Evolutionary conservation across 169 alveolate species (phyloP).

Genomic region (Plasmodium knowlesi): DNA sequence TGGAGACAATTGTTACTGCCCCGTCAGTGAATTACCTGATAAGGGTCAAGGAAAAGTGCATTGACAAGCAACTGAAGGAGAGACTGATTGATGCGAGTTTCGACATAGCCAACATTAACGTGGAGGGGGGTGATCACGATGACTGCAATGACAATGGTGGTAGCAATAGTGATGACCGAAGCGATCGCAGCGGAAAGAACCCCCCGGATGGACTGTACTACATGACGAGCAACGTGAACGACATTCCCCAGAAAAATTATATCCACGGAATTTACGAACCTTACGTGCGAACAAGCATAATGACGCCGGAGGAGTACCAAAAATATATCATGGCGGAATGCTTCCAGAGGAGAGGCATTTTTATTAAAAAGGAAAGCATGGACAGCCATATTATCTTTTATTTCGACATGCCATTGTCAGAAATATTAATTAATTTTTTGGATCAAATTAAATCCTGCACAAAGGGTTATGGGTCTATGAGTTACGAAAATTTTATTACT

Average conservation of each 20-base stretch:
- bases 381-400: constrained; percentile 79
- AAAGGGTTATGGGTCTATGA: constrained; percentile 91
- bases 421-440: constrained; percentile 92
- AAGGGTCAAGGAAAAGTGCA: constrained; percentile 69
- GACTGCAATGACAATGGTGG: not conserved
- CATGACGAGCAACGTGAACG: constrained; percentile 73
- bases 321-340: constrained; percentile 62
- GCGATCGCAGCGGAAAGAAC: not conserved
- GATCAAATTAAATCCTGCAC: constrained; percentile 92
- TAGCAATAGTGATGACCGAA: not conserved
- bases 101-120: constrained; percentile 17
- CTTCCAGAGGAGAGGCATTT: constrained; percentile 79
- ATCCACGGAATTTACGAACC: constrained; percentile 59
- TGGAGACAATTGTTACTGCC: constrained; percentile 91
- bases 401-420: constrained; percentile 92
- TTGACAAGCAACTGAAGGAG: constrained; percentile 60
- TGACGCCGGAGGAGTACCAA: constrained; percentile 60
- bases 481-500: constrained; percentile 85
- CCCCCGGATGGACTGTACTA: not conserved
- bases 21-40: constrained; percentile 90
- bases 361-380: constrained; percentile 70
- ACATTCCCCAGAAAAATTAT: constrained; percentile 51
- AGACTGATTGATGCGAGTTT: constrained; percentile 25
- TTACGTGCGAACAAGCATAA: constrained; percentile 64
- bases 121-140: not conserved